These are phyloP conservation scores for Microcyclospora pomicola DNA, from an alignment of 2,329 filamentous ascomycete genomes.

Conservation along the genomic window DNA sequence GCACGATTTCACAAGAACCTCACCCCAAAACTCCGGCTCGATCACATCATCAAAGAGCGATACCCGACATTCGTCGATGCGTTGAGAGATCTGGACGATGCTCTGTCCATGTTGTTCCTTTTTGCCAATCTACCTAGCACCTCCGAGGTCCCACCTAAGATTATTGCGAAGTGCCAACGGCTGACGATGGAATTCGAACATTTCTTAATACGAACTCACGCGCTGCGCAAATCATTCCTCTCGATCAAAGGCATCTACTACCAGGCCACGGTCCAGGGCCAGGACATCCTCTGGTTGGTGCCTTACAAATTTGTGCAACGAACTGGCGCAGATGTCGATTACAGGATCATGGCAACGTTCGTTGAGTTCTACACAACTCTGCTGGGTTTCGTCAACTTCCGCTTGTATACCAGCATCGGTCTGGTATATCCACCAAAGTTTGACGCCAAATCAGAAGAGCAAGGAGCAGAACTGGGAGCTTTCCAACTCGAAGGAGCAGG, in stretches of 20 bases:
- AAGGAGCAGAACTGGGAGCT: conserved; percentile 76
- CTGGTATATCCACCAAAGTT: conserved; percentile 95
- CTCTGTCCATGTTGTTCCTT: conserved; percentile 88
- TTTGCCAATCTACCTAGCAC: conserved; percentile 94
- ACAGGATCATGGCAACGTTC: conserved; percentile 98
- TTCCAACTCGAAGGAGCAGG: conserved; percentile 68
- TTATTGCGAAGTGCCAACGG: conserved; percentile 86
- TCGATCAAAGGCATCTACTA: conserved; percentile 99
- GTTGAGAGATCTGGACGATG: conserved; percentile 87
- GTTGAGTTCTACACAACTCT: conserved; percentile 98
- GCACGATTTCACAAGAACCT: conserved; percentile 81
- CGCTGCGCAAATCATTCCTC: conserved; percentile 86
- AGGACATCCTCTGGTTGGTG: conserved; percentile 93
- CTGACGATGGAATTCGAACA: conserved; percentile 94
- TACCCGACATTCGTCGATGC: conserved; percentile 96
- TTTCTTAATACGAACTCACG: conserved; percentile 86
- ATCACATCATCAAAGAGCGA: conserved; percentile 94
- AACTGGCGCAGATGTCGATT: conserved; percentile 87
- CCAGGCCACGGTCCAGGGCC: conserved; percentile 90
- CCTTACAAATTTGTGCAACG: conserved; percentile 97
- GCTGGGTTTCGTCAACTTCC: conserved; percentile 89
- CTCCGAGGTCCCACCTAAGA: conserved; percentile 79
- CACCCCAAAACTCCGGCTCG: conserved; percentile 77
- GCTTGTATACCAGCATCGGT: conserved; percentile 79
- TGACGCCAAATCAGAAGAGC: conserved; percentile 71